A percentile compares a stretch with the other conserved stretches of the same genome.
phyloP scores from a whole-genome alignment of 805 yeast species.

The Barnettozyma salicaria region DNA sequence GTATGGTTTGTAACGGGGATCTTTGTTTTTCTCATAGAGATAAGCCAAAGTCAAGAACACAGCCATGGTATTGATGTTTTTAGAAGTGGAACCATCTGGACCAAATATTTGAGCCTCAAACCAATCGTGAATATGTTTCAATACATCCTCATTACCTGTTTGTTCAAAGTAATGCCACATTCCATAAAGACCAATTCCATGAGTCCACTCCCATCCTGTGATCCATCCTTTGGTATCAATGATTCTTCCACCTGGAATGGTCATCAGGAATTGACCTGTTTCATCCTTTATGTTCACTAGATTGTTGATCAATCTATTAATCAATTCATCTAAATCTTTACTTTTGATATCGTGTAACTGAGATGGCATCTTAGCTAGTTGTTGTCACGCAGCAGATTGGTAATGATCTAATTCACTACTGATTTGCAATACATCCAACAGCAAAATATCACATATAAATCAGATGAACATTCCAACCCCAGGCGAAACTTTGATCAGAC shows the following conservation, averaged over 20 bases:
- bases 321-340: slow-evolving; percentile 8
- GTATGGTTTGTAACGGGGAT: slow-evolving; percentile 8
- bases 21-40: slow-evolving; percentile 8
- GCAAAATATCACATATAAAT: too few relatives aligned
- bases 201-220: slow-evolving; percentile 18
- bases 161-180: slow-evolving; percentile 14
- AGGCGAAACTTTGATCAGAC: too few relatives aligned
- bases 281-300: slow-evolving; percentile 11
- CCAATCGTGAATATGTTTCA: slow-evolving; percentile 9
- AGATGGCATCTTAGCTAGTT: slow-evolving; percentile 8
- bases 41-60: slow-evolving; percentile 11
- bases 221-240: slow-evolving; percentile 16
- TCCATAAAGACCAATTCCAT: slow-evolving; percentile 14
- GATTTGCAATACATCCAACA: too few relatives aligned
- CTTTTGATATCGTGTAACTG: slow-evolving; percentile 6
- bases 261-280: slow-evolving; percentile 12
- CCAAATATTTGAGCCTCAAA: slow-evolving; percentile 13
- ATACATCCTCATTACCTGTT: slow-evolving; percentile 4
- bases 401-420: too few relatives aligned
- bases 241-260: slow-evolving; percentile 13
- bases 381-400: too few relatives aligned
- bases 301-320: slow-evolving; percentile 10
- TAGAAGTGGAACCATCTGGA: slow-evolving; percentile 13
- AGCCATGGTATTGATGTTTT: slow-evolving; percentile 13
- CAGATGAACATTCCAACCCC: too few relatives aligned